phyloP scores from a whole-genome alignment of 2,329 filamentous ascomycete species.

The Ceratocystis eucalypticola region DNA sequence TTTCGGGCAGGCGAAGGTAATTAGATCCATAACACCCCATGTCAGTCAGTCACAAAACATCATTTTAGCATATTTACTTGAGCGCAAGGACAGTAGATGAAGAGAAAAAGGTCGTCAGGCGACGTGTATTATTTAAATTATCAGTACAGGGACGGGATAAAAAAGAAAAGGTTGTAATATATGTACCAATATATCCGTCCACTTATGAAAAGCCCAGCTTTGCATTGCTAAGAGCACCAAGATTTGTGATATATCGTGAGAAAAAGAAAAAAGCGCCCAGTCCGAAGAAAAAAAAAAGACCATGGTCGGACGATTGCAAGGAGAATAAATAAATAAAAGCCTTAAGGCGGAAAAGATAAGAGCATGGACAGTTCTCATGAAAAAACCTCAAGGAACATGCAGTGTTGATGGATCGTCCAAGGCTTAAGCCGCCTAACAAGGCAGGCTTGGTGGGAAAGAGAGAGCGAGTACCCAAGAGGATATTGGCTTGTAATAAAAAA shows the following conservation, averaged over 20 bases:
- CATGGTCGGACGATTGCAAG: slow-evolving; percentile 3
- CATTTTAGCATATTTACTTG: neutral
- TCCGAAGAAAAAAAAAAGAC: neutral
- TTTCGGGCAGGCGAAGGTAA: neutral
- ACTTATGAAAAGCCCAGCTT: slow-evolving; percentile 7
- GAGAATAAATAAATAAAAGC: neutral
- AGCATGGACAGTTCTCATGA: neutral
- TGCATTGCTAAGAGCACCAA: neutral
- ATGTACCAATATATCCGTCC: neutral
- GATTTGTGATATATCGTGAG: slow-evolving; percentile 13
- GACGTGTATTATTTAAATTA: slow-evolving; percentile 1
- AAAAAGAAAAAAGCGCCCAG: neutral
- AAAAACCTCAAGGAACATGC: too few species aligned
- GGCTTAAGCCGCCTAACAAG: neutral
- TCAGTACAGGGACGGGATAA: neutral
- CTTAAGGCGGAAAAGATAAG: neutral
- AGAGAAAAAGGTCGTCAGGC: neutral
- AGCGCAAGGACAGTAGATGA: neutral
- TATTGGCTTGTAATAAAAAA: neutral
- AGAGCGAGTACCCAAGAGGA: neutral
- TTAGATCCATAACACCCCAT: neutral
- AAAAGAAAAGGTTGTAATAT: neutral
- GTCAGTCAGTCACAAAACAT: neutral
- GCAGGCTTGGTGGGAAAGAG: neutral
- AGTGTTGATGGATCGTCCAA: neutral